phyloP scores from a whole-genome alignment of 2,329 filamentous ascomycete species.

The Penicillium concentricum region DNA sequence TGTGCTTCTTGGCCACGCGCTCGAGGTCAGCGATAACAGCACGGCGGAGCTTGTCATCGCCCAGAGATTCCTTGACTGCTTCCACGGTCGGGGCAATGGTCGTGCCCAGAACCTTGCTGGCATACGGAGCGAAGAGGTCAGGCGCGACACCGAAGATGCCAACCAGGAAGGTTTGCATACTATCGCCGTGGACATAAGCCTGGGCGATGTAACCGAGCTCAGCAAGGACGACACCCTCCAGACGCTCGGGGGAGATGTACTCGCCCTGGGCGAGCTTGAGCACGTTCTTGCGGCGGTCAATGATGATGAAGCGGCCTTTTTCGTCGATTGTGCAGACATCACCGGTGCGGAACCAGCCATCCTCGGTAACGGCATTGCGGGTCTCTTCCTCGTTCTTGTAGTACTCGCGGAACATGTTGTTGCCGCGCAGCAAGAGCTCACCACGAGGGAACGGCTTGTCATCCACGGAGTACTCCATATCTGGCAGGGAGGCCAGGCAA shows the following conservation, averaged over 20 bases:
- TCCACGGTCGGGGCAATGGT: constrained; percentile 61
- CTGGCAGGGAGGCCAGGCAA: constrained; percentile 82
- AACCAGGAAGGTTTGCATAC: constrained; percentile 76
- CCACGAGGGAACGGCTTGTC: constrained; percentile 90
- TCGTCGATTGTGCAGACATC: constrained; percentile 86
- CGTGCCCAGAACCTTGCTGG: constrained; percentile 71
- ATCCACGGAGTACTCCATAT: constrained; percentile 86
- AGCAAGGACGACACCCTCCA: constrained; percentile 90
- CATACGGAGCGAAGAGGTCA: constrained; percentile 76
- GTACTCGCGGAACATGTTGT: constrained; percentile 80
- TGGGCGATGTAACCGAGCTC: constrained; percentile 74
- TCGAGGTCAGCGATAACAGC: constrained; percentile 78
- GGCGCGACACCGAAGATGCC: constrained; percentile 87
- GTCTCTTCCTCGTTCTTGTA: constrained; percentile 90
- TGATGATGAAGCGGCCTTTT: constrained; percentile 82
- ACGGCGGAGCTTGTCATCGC: constrained; percentile 68
- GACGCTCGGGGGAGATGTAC: constrained; percentile 94
- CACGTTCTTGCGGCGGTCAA: constrained; percentile 99
- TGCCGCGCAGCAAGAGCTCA: constrained; percentile 80
- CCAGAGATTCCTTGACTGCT: constrained; percentile 65
- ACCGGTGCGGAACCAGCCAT: constrained; percentile 97
- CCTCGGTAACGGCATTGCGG: constrained; percentile 72
- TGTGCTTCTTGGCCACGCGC: constrained; percentile 73
- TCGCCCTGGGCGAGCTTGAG: constrained; percentile 96
- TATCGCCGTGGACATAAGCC: constrained; percentile 89